Evolutionary conservation across 2,329 filamentous ascomycete species (phyloP), one percentile per base, ranked within the genome.

Genomic region (Diaporthe helianthi): DNA sequence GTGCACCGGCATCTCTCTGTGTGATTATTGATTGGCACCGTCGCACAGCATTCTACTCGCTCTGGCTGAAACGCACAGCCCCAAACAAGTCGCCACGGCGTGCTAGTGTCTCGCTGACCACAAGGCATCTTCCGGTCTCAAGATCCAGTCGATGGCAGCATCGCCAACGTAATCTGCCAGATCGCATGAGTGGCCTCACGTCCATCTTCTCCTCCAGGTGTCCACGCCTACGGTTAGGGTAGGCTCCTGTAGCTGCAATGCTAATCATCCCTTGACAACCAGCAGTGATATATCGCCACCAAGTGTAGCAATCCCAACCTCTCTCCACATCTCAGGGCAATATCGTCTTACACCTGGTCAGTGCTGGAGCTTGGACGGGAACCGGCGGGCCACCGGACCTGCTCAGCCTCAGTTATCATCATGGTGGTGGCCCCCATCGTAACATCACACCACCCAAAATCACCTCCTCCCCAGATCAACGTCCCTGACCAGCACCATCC

Each of bases 401-500:
- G 46, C 55, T 64, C 44, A 64, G 46, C 58, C 46, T 63, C 55
- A 46, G 24, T 31, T 31, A 22, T 41, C 36, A 63, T 52, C 55
- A 46, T 31, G 36, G 47, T 51, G 55, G 66, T n/a, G n/a, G n/a
- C n/a, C 41, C 70, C 74, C 73, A n/a, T 61, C 44, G 65, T 51
- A 15, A n/a, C 36, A 67, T 33, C 22, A 55, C 24, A 10, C 58
- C 24, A 24, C 33, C 26, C n/a, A n/a, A 58, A 46, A 29, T 61
- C 47, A 70, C 67, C 65, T 63, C 73, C 82, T 80, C 22, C 87
- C 87, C 70, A 90, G 79, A 73, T 87, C 85, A 65, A 90, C 76
- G 67, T 82, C 79, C 74, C 82, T 82, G 46, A 89, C 87, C 69
- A 83, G 73, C 64, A 88, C 82, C 83, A 90, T 82, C 64, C 81